A percentile compares a stretch with the other conserved stretches of the same genome.
Evolutionary conservation across 805 yeast species (phyloP).

Genomic region (Blastobotrys chiropterorum): DNA sequence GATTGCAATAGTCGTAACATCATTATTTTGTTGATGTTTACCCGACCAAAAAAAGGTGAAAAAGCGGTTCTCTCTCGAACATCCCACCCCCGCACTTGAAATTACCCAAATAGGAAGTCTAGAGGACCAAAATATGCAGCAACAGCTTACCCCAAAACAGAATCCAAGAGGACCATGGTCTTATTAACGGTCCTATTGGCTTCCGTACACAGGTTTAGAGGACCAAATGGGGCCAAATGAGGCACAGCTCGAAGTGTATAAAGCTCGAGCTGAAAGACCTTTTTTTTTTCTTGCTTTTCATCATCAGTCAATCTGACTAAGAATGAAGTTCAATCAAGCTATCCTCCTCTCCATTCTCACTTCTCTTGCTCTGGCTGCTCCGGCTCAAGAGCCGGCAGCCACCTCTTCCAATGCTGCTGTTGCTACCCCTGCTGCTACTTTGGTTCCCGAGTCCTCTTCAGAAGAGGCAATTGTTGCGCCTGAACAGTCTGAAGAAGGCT

Average conservation of each 20-base stretch:
- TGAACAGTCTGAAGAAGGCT: background rate
- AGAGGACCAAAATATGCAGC: background rate
- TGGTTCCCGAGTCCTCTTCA: background rate
- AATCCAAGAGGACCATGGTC: background rate
- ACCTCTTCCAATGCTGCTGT: background rate
- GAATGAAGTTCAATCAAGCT: background rate
- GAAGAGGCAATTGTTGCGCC: background rate
- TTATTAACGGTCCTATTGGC: background rate
- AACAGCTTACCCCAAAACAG: background rate
- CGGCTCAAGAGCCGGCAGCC: background rate
- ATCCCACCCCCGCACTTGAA: too few relatives aligned
- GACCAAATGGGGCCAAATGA: background rate
- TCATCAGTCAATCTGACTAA: background rate
- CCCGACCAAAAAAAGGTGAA: too few relatives aligned
- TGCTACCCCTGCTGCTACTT: background rate
- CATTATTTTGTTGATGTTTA: too few relatives aligned
- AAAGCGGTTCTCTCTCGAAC: too few relatives aligned
- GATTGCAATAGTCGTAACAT: too few relatives aligned
- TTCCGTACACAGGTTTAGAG: background rate
- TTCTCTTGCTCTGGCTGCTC: background rate
- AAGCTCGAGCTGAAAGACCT: background rate
- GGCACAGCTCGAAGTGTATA: background rate
- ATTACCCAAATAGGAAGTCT: background rate
- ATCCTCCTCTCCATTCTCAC: background rate
- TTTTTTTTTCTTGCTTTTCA: background rate